Base-by-base conservation (phyloP, 1,284 basidiomycete genomes). In the Cystodermella granulosa region DNA sequence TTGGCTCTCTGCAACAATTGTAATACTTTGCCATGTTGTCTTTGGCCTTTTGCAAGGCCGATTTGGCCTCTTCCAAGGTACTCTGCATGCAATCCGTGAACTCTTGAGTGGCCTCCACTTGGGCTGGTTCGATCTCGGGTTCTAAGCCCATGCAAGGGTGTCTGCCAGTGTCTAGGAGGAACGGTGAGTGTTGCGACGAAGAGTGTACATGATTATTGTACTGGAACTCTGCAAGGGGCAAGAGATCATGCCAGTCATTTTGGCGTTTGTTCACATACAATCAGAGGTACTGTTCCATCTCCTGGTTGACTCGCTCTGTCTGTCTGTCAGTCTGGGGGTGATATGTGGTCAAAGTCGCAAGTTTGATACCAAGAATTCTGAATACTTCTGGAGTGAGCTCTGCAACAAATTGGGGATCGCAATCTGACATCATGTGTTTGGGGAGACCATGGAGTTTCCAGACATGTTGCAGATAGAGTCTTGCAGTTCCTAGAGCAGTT, bases 311-410 rank as follows among this genome's bases (percentile, higher is more conserved):
- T n/a, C 53, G 21, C 58, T 75, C 59, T 22, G 56, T 58, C 42
- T 66, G 56, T 39, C 61, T 57, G 46, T 69, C 55, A 7, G 58
- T 54, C 54, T 68, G 64, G 3, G 62, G 68, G 36, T 70, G 63
- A 24, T 65, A 66, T 0, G 68, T 62, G 0, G 61, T 71, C 2
- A 58, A 67, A 0, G 52, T 39, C 18, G 53, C 57, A 7, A 18
- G 42, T 18, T 53, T 46, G 34, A 67, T 63, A 1, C 58, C 55
- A 0, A 65, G 41, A 5, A 59, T 34, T 8, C 44, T 40, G 24
- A 58, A 54, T 0, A 67, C 49, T 17, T 64, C 59, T 7, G 41
- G 35, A 24, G 59, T 67, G 17, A 68, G 63, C 2, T 48, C 39
- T 0, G 60, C 55, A 0, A 56, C 52, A 42, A 74, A 75, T 34